Base-by-base conservation (phyloP, 1,284 basidiomycete species). In the Puccinia hordei region DNA sequence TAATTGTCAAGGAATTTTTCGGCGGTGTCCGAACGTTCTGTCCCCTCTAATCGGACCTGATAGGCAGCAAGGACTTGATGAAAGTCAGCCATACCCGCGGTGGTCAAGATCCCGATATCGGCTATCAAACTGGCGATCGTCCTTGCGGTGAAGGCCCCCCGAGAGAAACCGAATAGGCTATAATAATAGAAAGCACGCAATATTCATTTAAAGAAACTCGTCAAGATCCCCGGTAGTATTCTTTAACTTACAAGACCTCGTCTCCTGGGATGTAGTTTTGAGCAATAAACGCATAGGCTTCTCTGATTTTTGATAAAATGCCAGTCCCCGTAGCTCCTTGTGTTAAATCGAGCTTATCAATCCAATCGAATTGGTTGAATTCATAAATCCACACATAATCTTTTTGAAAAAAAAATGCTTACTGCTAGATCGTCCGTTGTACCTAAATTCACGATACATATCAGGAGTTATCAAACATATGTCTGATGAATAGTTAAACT, bases 241-340 rank as follows among this genome's bases (percentile, higher is more conserved):
- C n/a, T 44, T 46, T 35, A n/a, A 30, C 35, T 61, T 38, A 65
- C 57, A 80, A 66, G 44, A 82, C 75, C 73, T 83, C 82, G 49
- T 83, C 82, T 0, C 82, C 82, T 0, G 57, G 27, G 15, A 79
- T 76, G 55, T 76, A 82, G 73, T 83, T 82, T 22, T 81, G 46
- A 0, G 49, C 27, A 46, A 83, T 15, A 35, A 81, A 83, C 9
- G 74, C 73, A 61, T 83, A 82, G 38, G 81, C 44, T 44, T 82
- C 82, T n/a, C 74, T 49, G 13, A 82, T 80, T 24, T 75, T 81
- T 5, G 8, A 9, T 27, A 79, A 73, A 55, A 81, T 81, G 0
- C 82, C 82, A 2, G 78, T 46, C 0, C 81, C 82, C 10, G 81
- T 46, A 1, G 78, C 57, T 12, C 80, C 80, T 68, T 81, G 44